Evolutionary conservation across 768 basidiomycete species (phyloP).

Genomic region (Collybia sordida): DNA sequence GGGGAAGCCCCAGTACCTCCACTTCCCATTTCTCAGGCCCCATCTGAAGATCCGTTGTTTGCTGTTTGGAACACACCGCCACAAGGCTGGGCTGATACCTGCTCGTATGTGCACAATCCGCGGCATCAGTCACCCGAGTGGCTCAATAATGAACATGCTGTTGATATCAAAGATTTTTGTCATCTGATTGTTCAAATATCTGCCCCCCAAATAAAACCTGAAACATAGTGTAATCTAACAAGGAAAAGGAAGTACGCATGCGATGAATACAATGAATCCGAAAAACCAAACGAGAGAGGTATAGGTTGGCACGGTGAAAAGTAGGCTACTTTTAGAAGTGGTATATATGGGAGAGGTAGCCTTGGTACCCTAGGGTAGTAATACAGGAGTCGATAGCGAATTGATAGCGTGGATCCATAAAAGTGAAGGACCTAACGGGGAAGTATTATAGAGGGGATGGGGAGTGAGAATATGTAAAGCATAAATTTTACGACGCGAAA

Average conservation of each 20-base stretch:
- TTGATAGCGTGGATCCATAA: neutral
- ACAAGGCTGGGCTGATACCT: no score
- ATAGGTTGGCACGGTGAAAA: conserved; percentile 5
- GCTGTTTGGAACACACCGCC: no score
- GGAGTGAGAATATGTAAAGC: conserved; percentile 5
- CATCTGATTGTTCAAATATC: neutral
- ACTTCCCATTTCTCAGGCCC: no score
- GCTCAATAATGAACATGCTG: no score
- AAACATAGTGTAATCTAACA: neutral
- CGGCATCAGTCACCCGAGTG: no score
- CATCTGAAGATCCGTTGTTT: no score
- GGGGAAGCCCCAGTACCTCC: no score
- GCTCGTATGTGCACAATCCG: no score
- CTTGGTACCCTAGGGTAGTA: conserved; percentile 9
- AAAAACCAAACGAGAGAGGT: conserved; percentile 2
- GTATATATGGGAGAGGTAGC: conserved; percentile 15
- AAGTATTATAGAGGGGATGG: conserved; percentile 8
- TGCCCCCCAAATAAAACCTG: neutral
- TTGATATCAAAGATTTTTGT: neutral
- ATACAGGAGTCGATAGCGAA: conserved; percentile 15
- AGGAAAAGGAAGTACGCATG: neutral
- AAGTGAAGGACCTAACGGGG: neutral
- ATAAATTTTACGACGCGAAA: conserved; percentile 14
- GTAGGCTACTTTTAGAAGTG: conserved; percentile 21
- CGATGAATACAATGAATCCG: neutral